Base-by-base conservation (phyloP, 2,329 filamentous ascomycete genomes). In the Piedraia hortae region DNA sequence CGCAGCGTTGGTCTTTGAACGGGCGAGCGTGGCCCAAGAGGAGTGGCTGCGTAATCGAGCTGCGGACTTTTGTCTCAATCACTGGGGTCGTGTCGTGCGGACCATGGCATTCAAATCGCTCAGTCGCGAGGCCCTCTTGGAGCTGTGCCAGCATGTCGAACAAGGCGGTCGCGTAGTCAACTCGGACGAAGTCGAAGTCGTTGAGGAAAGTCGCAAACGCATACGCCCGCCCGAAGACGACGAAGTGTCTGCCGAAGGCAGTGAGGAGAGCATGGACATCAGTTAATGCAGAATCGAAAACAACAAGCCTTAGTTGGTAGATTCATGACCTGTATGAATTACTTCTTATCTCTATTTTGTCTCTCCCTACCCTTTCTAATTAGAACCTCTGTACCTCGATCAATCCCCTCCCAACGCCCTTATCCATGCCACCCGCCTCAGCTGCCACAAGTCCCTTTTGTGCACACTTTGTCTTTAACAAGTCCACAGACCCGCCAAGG, bases 1-100 rank as follows among this genome's bases (percentile, higher is more conserved):
- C 39, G 82, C 82, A 3, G 90, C 85, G 31, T 70, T 88, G 34
- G 80, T 90, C 25, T 97, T 88, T 78, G 80, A 93, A 44, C 77
- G 78, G 31, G 78, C 85, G 2, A 72, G 70, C 5, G 64, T 82
- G 8, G 82, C 85, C 9, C 74, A 69, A 34, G 85, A 97, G 46
- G 75, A 89, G 23, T 91, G 80, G 78, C 58, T 97, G 17, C 74
- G 78, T 42, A 73, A 74, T 35, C 68, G 82, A 23, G 77, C 85
- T 0, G 80, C 80, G 0, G 57, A 56, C 20, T 93, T 88, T 46
- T 91, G 78, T 41, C 62, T 97, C 45, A 71, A 70, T 17, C 75
- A 93, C 44, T 97, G 85, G 78, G 85, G 85, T 23, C 67, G 85
- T 20, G 64, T 97, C 13, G 85, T 93, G 11, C 67, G 85, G 10